Evolutionary conservation across 2,329 filamentous ascomycete species (phyloP).

Genomic region (Ophiostoma piceae): DNA sequence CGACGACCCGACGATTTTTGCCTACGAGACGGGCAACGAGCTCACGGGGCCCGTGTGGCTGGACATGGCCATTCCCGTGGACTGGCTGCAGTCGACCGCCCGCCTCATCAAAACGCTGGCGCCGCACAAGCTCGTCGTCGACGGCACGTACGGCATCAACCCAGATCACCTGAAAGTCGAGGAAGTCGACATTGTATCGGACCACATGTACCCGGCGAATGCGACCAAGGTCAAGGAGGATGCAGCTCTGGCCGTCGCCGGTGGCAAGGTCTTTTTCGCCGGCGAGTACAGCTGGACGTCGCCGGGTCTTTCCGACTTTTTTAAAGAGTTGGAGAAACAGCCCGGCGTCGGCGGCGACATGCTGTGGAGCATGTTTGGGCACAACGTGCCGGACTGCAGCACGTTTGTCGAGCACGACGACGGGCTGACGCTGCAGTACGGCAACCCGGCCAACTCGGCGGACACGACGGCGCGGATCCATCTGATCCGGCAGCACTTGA

Average conservation of each 20-base stretch:
- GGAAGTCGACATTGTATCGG: neutral
- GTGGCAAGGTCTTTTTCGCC: neutral
- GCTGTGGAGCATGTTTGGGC: neutral
- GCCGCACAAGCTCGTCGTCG: neutral
- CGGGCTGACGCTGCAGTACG: neutral
- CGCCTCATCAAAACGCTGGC: neutral
- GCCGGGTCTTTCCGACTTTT: neutral
- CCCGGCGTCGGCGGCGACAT: neutral
- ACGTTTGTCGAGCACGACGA: neutral
- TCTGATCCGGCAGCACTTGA: neutral
- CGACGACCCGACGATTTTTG: conserved; percentile 1
- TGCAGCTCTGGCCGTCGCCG: neutral
- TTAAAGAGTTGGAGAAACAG: neutral
- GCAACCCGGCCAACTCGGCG: neutral
- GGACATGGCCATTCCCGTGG: neutral
- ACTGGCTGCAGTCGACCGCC: neutral
- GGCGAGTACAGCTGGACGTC: conserved; percentile 9
- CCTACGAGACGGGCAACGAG: conserved; percentile 4
- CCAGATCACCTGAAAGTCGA: neutral
- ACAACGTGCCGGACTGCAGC: conserved; percentile 1
- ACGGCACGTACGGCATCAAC: neutral
- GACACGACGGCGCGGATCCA: neutral
- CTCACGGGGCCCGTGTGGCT: neutral
- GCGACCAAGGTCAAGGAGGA: neutral
- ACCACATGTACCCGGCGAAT: neutral